Evolutionary conservation across 805 yeast species (phyloP).

Genomic region (Candida schatavii): DNA sequence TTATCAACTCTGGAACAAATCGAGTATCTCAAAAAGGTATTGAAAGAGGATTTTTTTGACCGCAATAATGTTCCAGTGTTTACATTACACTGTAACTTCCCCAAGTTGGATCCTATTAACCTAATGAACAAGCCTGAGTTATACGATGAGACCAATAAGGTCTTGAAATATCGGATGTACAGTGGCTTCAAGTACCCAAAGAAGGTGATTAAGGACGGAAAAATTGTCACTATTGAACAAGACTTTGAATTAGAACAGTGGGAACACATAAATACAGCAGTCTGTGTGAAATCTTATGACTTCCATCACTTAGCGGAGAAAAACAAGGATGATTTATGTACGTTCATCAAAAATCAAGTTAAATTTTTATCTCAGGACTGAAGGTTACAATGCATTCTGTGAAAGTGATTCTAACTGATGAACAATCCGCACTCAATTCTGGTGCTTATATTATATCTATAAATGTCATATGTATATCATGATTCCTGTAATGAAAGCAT

Average conservation of each 20-base stretch:
- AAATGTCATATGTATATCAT: no score
- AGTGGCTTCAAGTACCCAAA: slow-evolving; percentile 20
- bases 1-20: slow-evolving; percentile 17
- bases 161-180: slow-evolving; percentile 26
- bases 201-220: slow-evolving; percentile 5
- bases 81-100: slow-evolving; percentile 34
- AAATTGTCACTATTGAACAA: slow-evolving; percentile 12
- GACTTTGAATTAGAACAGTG: slow-evolving; percentile 33
- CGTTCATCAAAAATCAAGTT: slow-evolving; percentile 26
- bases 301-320: slow-evolving; percentile 23
- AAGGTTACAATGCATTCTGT: no score
- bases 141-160: slow-evolving; percentile 21
- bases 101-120: slow-evolving; percentile 32
- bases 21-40: slow-evolving; percentile 16
- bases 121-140: slow-evolving; percentile 22
- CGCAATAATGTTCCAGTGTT: slow-evolving; percentile 22
- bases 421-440: no score
- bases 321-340: slow-evolving; percentile 23
- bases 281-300: slow-evolving; percentile 23
- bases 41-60: slow-evolving; percentile 16
- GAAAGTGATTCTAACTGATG: no score
- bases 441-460: no score
- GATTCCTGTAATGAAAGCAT: neutral
- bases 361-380: slow-evolving; percentile 22
- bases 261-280: slow-evolving; percentile 22